Percentiles rank a stretch among this genome's conserved stretches.
Evolutionary conservation across 2,329 filamentous ascomycete genomes (phyloP).

Genomic region (Aspergillus spinulosporus): DNA sequence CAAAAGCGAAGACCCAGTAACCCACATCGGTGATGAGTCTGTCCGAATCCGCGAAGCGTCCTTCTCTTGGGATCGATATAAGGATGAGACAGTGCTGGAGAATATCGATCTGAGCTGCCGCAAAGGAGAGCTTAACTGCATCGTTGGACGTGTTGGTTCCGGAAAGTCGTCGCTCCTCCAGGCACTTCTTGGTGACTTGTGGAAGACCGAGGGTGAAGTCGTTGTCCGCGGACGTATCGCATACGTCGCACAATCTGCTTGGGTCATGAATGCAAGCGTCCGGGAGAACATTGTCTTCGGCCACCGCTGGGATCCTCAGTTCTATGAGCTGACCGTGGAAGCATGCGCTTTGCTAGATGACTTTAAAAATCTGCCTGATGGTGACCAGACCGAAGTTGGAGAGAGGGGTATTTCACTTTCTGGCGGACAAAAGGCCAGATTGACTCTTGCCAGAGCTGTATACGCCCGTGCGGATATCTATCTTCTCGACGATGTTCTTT

Average conservation of each 20-base stretch:
- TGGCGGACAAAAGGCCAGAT: conserved; percentile 90
- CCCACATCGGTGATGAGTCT: conserved; percentile 79
- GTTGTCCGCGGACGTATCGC: conserved; percentile 78
- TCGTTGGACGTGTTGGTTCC: conserved; percentile 90
- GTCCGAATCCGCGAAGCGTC: conserved; percentile 81
- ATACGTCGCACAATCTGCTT: conserved; percentile 89
- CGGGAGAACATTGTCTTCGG: conserved; percentile 97
- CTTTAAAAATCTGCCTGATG: conserved; percentile 88
- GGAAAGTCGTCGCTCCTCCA: conserved; percentile 94
- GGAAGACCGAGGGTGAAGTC: conserved; percentile 83
- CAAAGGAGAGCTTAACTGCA: conserved; percentile 89
- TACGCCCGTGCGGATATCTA: conserved; percentile 98
- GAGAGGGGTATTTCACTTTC: conserved; percentile 95
- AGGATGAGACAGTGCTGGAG: conserved; percentile 66
- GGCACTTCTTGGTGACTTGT: conserved; percentile 84
- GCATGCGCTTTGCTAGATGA: conserved; percentile 90
- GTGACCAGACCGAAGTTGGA: conserved; percentile 93
- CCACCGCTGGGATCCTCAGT: conserved; percentile 86
- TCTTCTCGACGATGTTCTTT: conserved; percentile 88
- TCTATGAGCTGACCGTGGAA: conserved; percentile 89
- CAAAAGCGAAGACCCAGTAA: conserved; percentile 64
- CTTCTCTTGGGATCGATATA: conserved; percentile 92
- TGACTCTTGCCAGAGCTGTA: conserved; percentile 88
- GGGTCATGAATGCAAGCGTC: conserved; percentile 98
- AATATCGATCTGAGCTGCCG: conserved; percentile 85